Percentiles rank a stretch among this genome's conserved stretches.
phyloP scores from a whole-genome alignment of 139 green algal species.

The Closterium sp. region DNA sequence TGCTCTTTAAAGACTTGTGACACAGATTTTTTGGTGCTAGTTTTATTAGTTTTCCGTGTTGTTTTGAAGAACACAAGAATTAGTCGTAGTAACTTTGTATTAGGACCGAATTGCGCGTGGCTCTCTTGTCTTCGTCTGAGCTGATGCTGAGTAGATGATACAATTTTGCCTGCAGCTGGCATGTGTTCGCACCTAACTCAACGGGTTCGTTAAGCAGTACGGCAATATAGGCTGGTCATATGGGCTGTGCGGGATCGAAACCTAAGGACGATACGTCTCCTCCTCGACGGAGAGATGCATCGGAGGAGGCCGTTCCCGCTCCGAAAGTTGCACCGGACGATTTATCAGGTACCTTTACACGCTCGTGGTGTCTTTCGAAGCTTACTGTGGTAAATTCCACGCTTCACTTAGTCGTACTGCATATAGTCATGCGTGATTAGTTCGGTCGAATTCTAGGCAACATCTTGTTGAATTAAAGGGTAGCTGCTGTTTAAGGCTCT shows the following conservation, averaged over 20 bases:
- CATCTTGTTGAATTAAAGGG: neutral
- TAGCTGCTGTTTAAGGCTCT: neutral
- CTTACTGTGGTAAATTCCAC: too few species aligned
- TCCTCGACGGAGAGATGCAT: neutral
- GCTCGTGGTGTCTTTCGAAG: neutral
- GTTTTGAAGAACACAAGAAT: neutral
- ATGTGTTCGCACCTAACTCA: neutral
- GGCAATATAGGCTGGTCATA: neutral
- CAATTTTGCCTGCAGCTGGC: neutral
- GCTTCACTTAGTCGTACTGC: neutral
- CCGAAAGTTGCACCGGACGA: neutral
- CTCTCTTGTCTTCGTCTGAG: neutral
- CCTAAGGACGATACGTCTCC: neutral
- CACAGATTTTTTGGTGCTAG: neutral
- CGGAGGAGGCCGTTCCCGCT: neutral
- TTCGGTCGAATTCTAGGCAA: neutral
- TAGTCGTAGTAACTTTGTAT: neutral
- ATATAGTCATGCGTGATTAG: neutral
- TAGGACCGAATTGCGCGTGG: neutral
- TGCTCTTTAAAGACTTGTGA: neutral
- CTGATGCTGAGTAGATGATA: neutral
- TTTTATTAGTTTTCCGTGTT: neutral
- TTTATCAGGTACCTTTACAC: neutral
- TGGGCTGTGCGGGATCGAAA: neutral
- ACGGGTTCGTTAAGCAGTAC: neutral